These are phyloP conservation scores for Aureobasidium melanogenum DNA, from an alignment of 2,329 filamentous ascomycete genomes.

Conservation along the genomic window DNA sequence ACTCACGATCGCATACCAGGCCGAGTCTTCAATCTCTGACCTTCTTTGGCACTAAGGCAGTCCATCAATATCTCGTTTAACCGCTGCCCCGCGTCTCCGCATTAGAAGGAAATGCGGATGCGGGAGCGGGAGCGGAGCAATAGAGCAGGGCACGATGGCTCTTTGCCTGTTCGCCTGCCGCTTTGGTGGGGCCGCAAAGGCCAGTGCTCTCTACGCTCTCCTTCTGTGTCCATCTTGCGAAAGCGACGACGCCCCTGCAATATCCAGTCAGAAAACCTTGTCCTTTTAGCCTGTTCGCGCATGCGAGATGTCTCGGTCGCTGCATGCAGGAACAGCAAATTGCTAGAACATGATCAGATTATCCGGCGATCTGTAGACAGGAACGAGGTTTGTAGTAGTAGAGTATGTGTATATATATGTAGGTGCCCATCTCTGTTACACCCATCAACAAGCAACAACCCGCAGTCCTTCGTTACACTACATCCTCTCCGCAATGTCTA, in stretches of 20 bases:
- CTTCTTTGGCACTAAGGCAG: neutral
- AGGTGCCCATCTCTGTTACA: neutral
- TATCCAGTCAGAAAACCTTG: neutral
- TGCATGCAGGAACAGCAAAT: neutral
- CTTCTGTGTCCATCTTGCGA: neutral
- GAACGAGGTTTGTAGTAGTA: neutral
- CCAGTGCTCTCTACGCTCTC: neutral
- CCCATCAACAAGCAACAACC: constrained; percentile 3
- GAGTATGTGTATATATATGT: neutral
- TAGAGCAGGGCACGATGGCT: neutral
- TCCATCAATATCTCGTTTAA: neutral
- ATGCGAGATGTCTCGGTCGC: neutral
- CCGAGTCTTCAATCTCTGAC: neutral
- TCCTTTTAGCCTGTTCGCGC: constrained; percentile 4
- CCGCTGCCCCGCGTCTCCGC: constrained; percentile 5
- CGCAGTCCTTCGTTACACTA: neutral
- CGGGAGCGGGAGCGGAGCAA: constrained; percentile 1
- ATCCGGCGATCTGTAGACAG: neutral
- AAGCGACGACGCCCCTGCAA: neutral
- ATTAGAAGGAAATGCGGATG: neutral
- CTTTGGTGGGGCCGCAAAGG: neutral
- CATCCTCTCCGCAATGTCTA: constrained; percentile 5
- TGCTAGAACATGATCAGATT: constrained; percentile 1
- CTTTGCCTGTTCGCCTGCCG: constrained; percentile 1
- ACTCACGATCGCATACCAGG: neutral